These are phyloP conservation scores for Fonsecaea nubica DNA, from an alignment of 2,329 filamentous ascomycete genomes.

Conservation along the genomic window DNA sequence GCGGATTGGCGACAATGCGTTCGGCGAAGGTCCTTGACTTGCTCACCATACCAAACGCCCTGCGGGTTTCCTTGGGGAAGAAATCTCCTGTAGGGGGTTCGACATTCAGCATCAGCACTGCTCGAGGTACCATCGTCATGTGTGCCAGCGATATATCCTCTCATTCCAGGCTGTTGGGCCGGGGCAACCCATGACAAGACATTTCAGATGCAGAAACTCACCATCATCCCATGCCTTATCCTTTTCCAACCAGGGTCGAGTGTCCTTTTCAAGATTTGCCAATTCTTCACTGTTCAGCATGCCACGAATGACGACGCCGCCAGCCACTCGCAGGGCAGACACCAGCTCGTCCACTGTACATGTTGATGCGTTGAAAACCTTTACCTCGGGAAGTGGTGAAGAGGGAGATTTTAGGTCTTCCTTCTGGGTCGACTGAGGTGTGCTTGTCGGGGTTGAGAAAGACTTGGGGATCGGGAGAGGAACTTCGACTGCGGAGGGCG, in stretches of 20 bases:
- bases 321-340: conserved; percentile 26
- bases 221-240: conserved; percentile 35
- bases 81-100: conserved; percentile 33
- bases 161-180: background rate
- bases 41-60: conserved; percentile 38
- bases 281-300: conserved; percentile 26
- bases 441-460: conserved; percentile 11
- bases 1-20: conserved; percentile 35
- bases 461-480: conserved; percentile 18
- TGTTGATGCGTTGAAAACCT: conserved; percentile 21
- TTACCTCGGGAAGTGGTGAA: conserved; percentile 30
- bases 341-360: conserved; percentile 28
- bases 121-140: background rate
- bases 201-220: background rate
- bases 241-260: conserved; percentile 35
- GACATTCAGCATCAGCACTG: background rate
- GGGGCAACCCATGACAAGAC: background rate
- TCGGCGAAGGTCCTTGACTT: conserved; percentile 38
- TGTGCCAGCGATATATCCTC: background rate
- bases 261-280: conserved; percentile 35
- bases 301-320: conserved; percentile 35
- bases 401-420: conserved; percentile 22
- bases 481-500: conserved; percentile 24
- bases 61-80: conserved; percentile 40
- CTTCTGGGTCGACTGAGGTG: background rate